phyloP scores from a whole-genome alignment of 768 basidiomycete species.

The Mycena albidolilacea region DNA sequence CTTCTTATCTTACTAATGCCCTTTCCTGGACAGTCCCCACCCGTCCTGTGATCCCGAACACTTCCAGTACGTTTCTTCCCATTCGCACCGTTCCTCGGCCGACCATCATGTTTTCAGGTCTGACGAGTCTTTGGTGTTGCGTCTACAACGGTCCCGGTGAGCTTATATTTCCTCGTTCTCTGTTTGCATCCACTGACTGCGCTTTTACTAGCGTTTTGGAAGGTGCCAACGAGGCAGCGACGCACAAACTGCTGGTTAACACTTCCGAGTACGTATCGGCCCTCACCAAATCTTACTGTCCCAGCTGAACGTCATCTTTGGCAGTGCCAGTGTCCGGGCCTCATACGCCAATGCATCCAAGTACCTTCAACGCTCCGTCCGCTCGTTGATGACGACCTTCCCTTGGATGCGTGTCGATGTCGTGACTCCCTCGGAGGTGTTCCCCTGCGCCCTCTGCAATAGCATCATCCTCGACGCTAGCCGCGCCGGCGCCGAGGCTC shows the following conservation, averaged over 20 bases:
- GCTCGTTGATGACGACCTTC: background rate
- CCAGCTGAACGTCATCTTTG: background rate
- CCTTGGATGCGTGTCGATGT: slow-evolving; percentile 16
- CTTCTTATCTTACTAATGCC: background rate
- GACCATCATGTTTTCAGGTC: slow-evolving; percentile 4
- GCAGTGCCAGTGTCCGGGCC: background rate
- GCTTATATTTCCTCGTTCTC: background rate
- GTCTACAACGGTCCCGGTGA: background rate
- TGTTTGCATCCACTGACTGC: background rate
- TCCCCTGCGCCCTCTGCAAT: slow-evolving; percentile 14
- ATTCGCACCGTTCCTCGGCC: background rate
- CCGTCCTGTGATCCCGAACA: slow-evolving; percentile 14
- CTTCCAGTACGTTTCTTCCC: slow-evolving; percentile 5
- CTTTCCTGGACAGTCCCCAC: background rate
- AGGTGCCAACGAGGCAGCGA: background rate
- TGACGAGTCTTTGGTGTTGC: background rate
- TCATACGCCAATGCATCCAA: background rate
- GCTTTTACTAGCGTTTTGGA: background rate
- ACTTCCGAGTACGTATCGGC: background rate
- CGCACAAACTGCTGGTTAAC: background rate
- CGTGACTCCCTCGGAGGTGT: slow-evolving; percentile 12
- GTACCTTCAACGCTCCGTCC: slow-evolving; percentile 12
- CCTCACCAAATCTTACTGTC: background rate
- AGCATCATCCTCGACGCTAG: background rate
- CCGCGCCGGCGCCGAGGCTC: background rate